Evolutionary conservation across 2,329 filamentous ascomycete genomes (phyloP), one percentile per base, ranked within the genome.

Genomic region (Xylariaceae sp.): DNA sequence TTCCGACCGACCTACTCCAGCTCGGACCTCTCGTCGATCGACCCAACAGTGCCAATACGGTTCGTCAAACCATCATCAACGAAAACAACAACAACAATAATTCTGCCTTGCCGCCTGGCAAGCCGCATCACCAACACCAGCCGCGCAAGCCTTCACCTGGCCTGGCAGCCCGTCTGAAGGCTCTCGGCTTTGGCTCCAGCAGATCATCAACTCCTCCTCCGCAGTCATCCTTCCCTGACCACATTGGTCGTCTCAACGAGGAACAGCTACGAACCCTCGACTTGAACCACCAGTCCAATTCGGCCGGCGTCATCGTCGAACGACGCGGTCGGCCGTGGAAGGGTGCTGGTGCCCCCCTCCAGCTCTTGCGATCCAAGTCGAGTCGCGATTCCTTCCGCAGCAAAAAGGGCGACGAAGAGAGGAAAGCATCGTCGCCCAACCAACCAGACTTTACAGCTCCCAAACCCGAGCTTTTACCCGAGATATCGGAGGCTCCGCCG

Each of bases 261-360:
- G 72, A 81, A 50, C 83, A 87, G 55, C 72, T 89, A 43, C 76
- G 79, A 52, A 73, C 81, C 56, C 75, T 89, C 54, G 84, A 89
- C 66, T 71, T 78, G 51, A 77, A 79, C 45, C 81, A 86, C 59
- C 74, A 76, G 51, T 74, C 78, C 45, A 71, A 71, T 57, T 78
- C 76, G 18, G 49, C 60, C 50, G 59, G 59, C 48, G 69, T 69
- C 50, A 69, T 67, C 51, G 69, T 87, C 54, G 73, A 82, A 62
- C 75, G 82, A 59, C 76, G 82, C 56, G 84, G 84, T 59, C 79
- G 81, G 57, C 77, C 83, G 54, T 89, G 85, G 85, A 86, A 79
- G 68, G 81, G 79, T 61, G 73, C 77, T 59, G 75, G 78, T 60
- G 69, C 74, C 54, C 69, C 72, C 49, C 68, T 80, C 41, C 57